These are phyloP conservation scores for Luvunga scandens DNA, from an alignment of 345 rosid genomes.

Conservation along the genomic window DNA sequence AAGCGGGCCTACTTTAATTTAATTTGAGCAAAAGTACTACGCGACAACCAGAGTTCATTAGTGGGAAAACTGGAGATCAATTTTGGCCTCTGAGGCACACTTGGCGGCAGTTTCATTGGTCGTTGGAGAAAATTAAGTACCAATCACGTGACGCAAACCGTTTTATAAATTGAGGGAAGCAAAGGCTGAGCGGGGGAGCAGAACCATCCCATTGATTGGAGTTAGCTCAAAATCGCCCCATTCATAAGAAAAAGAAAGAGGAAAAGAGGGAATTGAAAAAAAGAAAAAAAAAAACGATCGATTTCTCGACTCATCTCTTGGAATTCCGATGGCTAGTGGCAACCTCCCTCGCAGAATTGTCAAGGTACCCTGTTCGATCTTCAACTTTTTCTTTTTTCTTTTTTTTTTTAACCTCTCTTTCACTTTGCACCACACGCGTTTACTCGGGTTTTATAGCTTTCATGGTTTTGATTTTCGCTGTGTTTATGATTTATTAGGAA, in stretches of 20 bases:
- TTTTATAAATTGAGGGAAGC: neutral
- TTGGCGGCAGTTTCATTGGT: neutral
- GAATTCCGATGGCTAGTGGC: conserved; percentile 36
- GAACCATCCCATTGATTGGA: too few species aligned
- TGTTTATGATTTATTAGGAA: conserved; percentile 11
- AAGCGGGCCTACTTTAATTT: too few species aligned
- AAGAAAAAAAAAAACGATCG: too few species aligned
- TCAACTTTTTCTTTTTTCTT: neutral
- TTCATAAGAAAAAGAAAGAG: too few species aligned
- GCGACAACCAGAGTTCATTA: neutral
- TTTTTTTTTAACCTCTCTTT: neutral
- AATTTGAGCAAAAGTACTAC: too few species aligned
- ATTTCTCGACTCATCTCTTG: neutral
- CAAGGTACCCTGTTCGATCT: conserved; percentile 29
- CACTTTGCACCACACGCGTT: neutral
- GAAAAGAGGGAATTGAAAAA: too few species aligned
- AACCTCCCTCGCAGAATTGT: conserved; percentile 53
- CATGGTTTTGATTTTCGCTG: neutral
- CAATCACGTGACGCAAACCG: neutral
- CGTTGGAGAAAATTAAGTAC: neutral
- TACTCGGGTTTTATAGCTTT: neutral
- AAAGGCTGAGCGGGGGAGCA: too few species aligned
- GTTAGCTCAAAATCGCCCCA: neutral
- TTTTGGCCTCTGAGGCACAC: neutral
- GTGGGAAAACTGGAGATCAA: neutral